Evolutionary conservation across 179 eudicot species (phyloP), one percentile per base, ranked within the genome.

Genomic region (Vitellaria paradoxa): DNA sequence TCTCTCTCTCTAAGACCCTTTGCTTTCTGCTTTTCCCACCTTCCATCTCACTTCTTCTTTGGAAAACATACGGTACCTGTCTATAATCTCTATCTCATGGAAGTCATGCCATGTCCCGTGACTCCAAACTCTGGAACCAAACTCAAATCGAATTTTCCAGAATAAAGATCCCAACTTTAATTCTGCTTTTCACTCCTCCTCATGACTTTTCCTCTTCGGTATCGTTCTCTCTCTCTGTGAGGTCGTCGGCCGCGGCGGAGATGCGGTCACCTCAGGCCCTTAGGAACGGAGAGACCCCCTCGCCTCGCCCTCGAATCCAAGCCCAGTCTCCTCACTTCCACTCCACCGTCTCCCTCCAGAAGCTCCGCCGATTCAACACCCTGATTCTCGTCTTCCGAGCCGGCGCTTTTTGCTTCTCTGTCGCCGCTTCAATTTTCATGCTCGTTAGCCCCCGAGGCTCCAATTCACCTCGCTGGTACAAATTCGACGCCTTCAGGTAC

Each of bases 391-490:
- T 86, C 66, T 91, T 91, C 77, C 93, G 97, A 0, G 69, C 88
- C 40, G 88, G 85, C 20, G 82, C 97, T 21, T 89, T 91, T 53
- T 84, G 90, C 47, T 92, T 87, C 73, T 83, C 92, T 9, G 81
- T 89, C 9, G 89, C 97, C 0, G 86, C 97, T 45, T 80, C 88
- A 17, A 83, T 91, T 26, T 92, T 92, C 76, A 92, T 92, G 93
- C 78, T 89, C 65, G 85, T 94, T 5, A 89, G 81, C 76, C 84
- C 89, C 61, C 83, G 78, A 49, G 78, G 76, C 7, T 65, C 84
- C 13, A 56, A 78, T 66, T 81, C 87, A 2, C 91, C 90, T 75
- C 88, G 79, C 65, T 91, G 95, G 95, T 80, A 77, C 84, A 81
- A 88, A 23, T 92, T 84, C 56, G 93, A 88, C 72, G 90, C 95